Conservation (phyloP, 164 flowering plant species). For the Sedum album region DNA sequence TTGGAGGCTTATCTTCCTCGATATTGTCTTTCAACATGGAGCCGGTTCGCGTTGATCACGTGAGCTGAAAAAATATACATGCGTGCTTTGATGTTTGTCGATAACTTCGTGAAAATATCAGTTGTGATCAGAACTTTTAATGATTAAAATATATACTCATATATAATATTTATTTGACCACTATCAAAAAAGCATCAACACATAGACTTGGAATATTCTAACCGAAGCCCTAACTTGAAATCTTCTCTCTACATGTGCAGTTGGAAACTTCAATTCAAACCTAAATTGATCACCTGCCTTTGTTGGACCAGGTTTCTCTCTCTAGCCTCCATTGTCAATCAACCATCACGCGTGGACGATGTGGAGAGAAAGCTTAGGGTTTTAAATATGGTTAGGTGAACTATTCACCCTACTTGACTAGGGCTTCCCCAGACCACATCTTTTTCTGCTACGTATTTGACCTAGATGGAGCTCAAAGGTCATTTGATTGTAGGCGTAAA, state of each 20-base stretch:
- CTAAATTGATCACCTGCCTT: not conserved
- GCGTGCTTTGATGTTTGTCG: no score
- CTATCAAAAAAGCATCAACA: no score
- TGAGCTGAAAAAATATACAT: no score
- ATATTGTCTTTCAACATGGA: no score
- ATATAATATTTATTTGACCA: no score
- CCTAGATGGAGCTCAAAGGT: not conserved
- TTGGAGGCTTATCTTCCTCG: no score
- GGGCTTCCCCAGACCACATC: not conserved
- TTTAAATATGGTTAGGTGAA: constrained; percentile 1
- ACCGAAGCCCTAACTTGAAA: not conserved
- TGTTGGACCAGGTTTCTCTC: not conserved
- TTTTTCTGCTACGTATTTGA: not conserved
- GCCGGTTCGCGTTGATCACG: no score
- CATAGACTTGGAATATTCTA: not conserved
- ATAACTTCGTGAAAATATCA: no score
- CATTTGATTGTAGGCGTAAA: not conserved
- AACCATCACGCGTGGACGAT: not conserved
- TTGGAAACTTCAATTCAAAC: not conserved
- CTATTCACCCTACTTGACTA: not conserved
- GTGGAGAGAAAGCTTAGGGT: not conserved
- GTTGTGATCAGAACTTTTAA: no score
- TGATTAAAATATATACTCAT: no score
- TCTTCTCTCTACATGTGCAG: not conserved
- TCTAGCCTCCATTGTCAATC: not conserved